Conservation (phyloP, 805 yeast genomes). For the Wickerhamomyces rabaulensis region DNA sequence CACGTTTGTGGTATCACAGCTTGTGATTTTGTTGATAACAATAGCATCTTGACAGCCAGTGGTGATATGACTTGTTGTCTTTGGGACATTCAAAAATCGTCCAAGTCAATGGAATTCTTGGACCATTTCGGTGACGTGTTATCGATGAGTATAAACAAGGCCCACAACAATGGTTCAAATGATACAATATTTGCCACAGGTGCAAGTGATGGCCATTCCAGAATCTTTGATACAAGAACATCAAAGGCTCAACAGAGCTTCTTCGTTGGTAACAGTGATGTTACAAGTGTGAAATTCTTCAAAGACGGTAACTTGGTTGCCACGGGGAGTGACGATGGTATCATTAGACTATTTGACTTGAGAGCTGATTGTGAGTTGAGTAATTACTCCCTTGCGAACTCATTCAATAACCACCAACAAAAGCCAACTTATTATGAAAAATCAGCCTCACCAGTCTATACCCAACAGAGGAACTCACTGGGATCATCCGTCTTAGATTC, state of each 20-base stretch:
- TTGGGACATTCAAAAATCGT: constrained; percentile 74
- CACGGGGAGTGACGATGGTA: constrained; percentile 78
- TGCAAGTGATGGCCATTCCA: constrained; percentile 63
- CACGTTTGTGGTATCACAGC: constrained; percentile 81
- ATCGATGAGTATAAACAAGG: constrained; percentile 33
- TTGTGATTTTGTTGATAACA: constrained; percentile 57
- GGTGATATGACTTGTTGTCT: constrained; percentile 77
- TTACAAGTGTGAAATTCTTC: constrained; percentile 55
- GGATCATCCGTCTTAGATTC: constrained; percentile 11
- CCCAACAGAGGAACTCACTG: constrained; percentile 10
- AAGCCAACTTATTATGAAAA: constrained; percentile 12
- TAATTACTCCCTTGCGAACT: constrained; percentile 32
- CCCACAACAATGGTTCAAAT: constrained; percentile 10
- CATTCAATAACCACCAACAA: constrained; percentile 3
- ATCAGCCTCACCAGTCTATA: constrained; percentile 4
- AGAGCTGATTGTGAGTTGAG: constrained; percentile 70
- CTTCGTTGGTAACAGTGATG: constrained; percentile 57
- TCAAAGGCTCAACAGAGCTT: constrained; percentile 41
- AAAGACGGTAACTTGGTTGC: constrained; percentile 69
- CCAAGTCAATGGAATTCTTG: constrained; percentile 44
- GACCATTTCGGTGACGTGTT: constrained; percentile 75
- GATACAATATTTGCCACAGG: constrained; percentile 48
- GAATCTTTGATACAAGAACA: constrained; percentile 61
- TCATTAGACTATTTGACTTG: constrained; percentile 63
- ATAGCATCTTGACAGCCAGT: constrained; percentile 58